Evolutionary conservation across 805 yeast species (phyloP).

Genomic region (Saturnispora mendoncae): DNA sequence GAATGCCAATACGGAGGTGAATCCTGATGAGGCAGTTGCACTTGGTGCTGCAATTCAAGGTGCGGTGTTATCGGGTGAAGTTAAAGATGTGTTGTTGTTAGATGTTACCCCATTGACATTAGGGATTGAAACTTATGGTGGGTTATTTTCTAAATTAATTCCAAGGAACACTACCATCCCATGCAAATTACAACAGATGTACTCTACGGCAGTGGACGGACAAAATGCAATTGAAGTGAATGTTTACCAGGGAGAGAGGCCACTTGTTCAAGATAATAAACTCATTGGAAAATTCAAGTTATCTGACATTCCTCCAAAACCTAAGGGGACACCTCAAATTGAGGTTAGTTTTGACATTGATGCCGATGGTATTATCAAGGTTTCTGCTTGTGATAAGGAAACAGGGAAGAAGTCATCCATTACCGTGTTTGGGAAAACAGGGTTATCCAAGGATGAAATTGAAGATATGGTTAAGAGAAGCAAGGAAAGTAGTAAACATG

Average conservation of each 20-base stretch:
- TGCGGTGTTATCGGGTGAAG: slow-evolving; percentile 92
- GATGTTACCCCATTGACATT: slow-evolving; percentile 85
- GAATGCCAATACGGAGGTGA: slow-evolving; percentile 84
- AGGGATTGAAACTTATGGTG: slow-evolving; percentile 96
- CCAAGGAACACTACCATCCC: slow-evolving; percentile 91
- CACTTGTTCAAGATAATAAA: slow-evolving; percentile 90
- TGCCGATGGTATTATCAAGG: slow-evolving; percentile 96
- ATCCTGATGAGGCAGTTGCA: slow-evolving; percentile 93
- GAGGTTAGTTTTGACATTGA: slow-evolving; percentile 92
- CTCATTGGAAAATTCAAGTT: slow-evolving; percentile 89
- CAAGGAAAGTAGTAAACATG: slow-evolving; percentile 80
- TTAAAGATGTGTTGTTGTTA: slow-evolving; percentile 79
- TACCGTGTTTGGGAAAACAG: slow-evolving; percentile 94
- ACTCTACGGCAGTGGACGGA: slow-evolving; percentile 92
- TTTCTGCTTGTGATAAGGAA: slow-evolving; percentile 88
- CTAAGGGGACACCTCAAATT: slow-evolving; percentile 83
- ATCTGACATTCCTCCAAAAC: slow-evolving; percentile 83
- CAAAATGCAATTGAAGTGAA: slow-evolving; percentile 92
- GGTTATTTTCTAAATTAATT: slow-evolving; percentile 83
- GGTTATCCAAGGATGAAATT: slow-evolving; percentile 81
- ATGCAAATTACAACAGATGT: slow-evolving; percentile 85
- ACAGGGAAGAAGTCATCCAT: slow-evolving; percentile 90
- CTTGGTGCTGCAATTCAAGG: slow-evolving; percentile 98
- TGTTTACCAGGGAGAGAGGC: slow-evolving; percentile 97
- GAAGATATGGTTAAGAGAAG: slow-evolving; percentile 89